Evolutionary conservation across 371 early-diverging fungal genomes (phyloP).

Genomic region (Mucor saturninus): DNA sequence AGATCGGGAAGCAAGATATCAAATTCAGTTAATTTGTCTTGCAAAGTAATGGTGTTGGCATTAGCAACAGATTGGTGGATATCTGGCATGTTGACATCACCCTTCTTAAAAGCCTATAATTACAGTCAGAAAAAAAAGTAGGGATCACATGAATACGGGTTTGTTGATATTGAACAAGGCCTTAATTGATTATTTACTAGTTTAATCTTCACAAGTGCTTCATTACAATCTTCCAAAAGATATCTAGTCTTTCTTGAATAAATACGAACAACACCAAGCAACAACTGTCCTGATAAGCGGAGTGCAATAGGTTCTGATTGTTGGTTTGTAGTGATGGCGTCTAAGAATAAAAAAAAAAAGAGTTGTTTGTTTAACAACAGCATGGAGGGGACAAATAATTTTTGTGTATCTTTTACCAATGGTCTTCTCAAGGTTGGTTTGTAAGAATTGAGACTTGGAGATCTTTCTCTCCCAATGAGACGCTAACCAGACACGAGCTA

Average conservation of each 20-base stretch:
- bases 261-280: conserved; percentile 96
- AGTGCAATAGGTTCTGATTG: conserved; percentile 86
- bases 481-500: conserved; percentile 98
- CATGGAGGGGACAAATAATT: background rate
- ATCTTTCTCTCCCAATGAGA: conserved; percentile 97
- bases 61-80: conserved; percentile 73
- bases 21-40: conserved; percentile 87
- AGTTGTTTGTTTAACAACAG: background rate
- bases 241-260: conserved; percentile 97
- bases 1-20: conserved; percentile 87
- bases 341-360: conserved; percentile 35
- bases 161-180: background rate
- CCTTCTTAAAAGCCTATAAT: conserved; percentile 80
- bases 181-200: conserved; percentile 56
- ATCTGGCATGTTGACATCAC: conserved; percentile 85
- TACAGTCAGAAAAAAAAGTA: background rate
- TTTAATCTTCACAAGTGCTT: conserved; percentile 93
- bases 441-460: conserved; percentile 91
- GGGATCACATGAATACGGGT: background rate
- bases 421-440: conserved; percentile 85
- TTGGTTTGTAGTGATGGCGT: conserved; percentile 82
- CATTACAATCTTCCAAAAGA: conserved; percentile 97
- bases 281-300: conserved; percentile 94
- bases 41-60: conserved; percentile 84
- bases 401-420: conserved; percentile 64